Conservation (phyloP, 768 basidiomycete species). For the Imleria badia region DNA sequence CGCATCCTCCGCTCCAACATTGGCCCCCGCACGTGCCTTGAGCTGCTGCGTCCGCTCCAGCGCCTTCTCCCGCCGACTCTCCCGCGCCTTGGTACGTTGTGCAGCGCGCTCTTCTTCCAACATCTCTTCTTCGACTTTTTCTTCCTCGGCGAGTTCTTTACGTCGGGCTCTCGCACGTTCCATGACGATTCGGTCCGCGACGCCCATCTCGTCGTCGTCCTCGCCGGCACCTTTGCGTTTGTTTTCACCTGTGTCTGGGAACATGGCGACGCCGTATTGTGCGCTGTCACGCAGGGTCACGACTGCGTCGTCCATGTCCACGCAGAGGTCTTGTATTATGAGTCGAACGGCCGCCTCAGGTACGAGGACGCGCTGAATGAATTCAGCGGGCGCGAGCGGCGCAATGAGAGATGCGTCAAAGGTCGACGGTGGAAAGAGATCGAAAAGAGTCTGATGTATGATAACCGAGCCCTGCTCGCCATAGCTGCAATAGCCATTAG, state of each 20-base stretch:
- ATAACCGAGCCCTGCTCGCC: conserved; percentile 83
- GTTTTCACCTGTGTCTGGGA: conserved; percentile 49
- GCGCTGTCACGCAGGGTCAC: conserved; percentile 70
- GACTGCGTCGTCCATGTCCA: conserved; percentile 50
- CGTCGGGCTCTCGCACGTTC: conserved; percentile 43
- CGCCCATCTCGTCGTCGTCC: conserved; percentile 32
- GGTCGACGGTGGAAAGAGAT: conserved; percentile 65
- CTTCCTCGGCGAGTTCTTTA: conserved; percentile 43
- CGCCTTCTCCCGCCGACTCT: conserved; percentile 22
- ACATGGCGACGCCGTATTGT: conserved; percentile 83
- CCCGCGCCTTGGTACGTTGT: conserved; percentile 19
- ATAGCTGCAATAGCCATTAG: conserved; percentile 51
- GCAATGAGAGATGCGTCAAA: conserved; percentile 53
- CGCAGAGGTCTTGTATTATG: conserved; percentile 72
- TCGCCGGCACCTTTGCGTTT: conserved; percentile 36
- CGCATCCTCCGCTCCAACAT: background rate
- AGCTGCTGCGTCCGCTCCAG: conserved; percentile 18
- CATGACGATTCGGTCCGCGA: conserved; percentile 43
- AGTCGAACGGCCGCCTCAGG: conserved; percentile 83
- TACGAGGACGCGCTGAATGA: conserved; percentile 81
- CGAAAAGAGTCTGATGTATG: conserved; percentile 73
- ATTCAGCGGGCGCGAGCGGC: conserved; percentile 73
- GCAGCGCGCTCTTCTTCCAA: conserved; percentile 23
- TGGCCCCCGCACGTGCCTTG: conserved; percentile 1
- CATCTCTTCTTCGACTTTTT: conserved; percentile 33